These are phyloP conservation scores for Colletotrichum limetticola DNA, from an alignment of 2,329 filamentous ascomycete species.

Conservation along the genomic window DNA sequence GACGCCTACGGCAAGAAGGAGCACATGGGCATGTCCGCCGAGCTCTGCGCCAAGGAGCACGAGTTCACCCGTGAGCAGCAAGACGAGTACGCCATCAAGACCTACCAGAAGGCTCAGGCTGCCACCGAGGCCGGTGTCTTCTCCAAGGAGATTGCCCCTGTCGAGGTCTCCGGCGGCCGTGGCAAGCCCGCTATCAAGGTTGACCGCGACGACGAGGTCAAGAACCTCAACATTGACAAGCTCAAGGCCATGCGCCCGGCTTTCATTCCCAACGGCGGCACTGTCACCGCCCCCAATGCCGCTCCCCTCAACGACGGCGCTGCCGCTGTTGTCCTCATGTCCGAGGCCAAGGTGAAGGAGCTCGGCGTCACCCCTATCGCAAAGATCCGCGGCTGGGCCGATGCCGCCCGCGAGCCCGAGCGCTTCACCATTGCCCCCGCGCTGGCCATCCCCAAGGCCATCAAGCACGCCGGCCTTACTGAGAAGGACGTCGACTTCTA, in stretches of 20 bases:
- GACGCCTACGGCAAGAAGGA: slow-evolving; percentile 93
- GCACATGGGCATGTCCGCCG: slow-evolving; percentile 93
- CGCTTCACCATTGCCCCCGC: slow-evolving; percentile 96
- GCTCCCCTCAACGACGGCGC: slow-evolving; percentile 96
- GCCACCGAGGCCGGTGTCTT: slow-evolving; percentile 87
- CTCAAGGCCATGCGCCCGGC: slow-evolving; percentile 86
- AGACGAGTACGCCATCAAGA: slow-evolving; percentile 95
- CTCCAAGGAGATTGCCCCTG: slow-evolving; percentile 85
- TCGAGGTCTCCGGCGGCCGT: slow-evolving; percentile 87
- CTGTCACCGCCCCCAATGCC: slow-evolving; percentile 95
- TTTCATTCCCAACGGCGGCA: slow-evolving; percentile 83
- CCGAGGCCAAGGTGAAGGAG: slow-evolving; percentile 92
- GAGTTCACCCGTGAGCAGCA: slow-evolving; percentile 84
- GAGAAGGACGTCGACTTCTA: slow-evolving; percentile 87
- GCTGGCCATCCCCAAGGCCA: slow-evolving; percentile 94
- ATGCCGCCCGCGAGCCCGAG: slow-evolving; percentile 89
- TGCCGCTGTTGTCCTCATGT: slow-evolving; percentile 91
- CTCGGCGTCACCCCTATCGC: slow-evolving; percentile 91
- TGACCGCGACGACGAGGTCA: slow-evolving; percentile 92
- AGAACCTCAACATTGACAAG: slow-evolving; percentile 90
- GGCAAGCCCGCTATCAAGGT: slow-evolving; percentile 88
- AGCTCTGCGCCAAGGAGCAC: slow-evolving; percentile 91
- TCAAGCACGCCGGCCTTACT: slow-evolving; percentile 90
- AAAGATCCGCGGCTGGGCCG: slow-evolving; percentile 97
- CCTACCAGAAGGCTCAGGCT: slow-evolving; percentile 92